Base-by-base conservation (phyloP, 2,329 filamentous ascomycete species). In the Trichoderma arundinaceum region DNA sequence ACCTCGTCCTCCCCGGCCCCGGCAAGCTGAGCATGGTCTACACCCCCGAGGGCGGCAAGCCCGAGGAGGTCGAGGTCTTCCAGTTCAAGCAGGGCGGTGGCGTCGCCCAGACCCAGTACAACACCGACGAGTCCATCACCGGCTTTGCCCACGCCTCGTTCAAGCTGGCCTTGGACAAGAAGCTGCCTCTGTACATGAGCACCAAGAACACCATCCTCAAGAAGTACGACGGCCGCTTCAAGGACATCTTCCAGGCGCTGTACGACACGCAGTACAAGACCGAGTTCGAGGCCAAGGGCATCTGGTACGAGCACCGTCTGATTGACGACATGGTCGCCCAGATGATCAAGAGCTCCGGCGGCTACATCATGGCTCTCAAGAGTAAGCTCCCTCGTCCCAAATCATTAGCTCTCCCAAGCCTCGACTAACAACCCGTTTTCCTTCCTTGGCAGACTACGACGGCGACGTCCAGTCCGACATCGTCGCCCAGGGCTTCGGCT, bases 161-260 rank as follows among this genome's bases (percentile, higher is more conserved):
- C 88, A 96, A 97, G 88, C 88, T 97, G 72, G 94, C 95, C 39
- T 82, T 98, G 52, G 84, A 88, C 79, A 95, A 97, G 87, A 84
- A 84, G 69, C 84, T 96, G 71, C 95, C 95, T n/a, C 85, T 99
- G 75, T 99, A 98, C 85, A 96, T 98, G 94, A 97, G 92, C 86
- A 99, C 95, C 81, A 99, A 99, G 90, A 98, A 98, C 86, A 99
- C 95, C 73, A 99, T 99, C 74, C 84, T 99, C 72, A 99, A 99
- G 86, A 94, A 94, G 80, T 99, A 99, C 82, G 95, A 99, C 77
- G 95, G 95, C 61, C 88, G 92, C 74, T 99, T 99, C 88, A 98
- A 98, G 89, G 95, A 99, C 77, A 96, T 98, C 79, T 99, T 99
- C 88, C 92, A 99, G 86, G 91, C 96, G 76, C 88, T 98, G 74